A percentile compares a stretch with the other conserved stretches of the same genome.
phyloP scores from a whole-genome alignment of 192 early-diverging fungal genomes.

The Dissophora globulifera region DNA sequence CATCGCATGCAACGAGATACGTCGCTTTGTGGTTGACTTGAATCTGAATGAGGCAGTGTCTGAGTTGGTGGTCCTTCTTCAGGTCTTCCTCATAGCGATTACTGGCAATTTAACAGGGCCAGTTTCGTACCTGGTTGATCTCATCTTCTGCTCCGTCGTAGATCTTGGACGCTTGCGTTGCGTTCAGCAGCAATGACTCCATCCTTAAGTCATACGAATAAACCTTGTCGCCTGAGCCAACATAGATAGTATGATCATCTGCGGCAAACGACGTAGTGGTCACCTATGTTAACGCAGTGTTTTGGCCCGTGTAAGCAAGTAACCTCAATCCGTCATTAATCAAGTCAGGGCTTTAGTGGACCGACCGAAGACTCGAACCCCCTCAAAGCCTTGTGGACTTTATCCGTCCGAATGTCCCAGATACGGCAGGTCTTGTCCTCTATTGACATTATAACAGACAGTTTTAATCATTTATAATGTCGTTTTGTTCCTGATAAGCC shows the following conservation, averaged over 20 bases:
- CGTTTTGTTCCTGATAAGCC: too few species aligned
- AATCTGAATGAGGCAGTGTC: constrained; percentile 54
- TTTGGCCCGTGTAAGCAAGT: neutral
- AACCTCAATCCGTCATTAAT: too few species aligned
- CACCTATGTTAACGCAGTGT: constrained; percentile 9
- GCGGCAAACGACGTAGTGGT: constrained; percentile 24
- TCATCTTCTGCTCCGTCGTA: constrained; percentile 61
- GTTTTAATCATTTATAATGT: neutral
- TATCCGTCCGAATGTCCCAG: constrained; percentile 45
- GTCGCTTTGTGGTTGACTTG: constrained; percentile 59
- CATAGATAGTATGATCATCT: constrained; percentile 42
- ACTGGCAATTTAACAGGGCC: too few species aligned
- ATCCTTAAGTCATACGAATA: constrained; percentile 57
- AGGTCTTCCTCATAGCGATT: too few species aligned
- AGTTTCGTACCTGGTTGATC: constrained; percentile 64
- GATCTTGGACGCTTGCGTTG: constrained; percentile 26
- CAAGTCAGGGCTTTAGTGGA: too few species aligned
- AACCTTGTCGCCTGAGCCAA: constrained; percentile 38
- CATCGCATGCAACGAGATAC: constrained; percentile 59
- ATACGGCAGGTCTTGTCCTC: constrained; percentile 53
- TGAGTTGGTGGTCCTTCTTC: too few species aligned
- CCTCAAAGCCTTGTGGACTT: constrained; percentile 43
- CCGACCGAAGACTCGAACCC: constrained; percentile 38
- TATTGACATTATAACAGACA: neutral
- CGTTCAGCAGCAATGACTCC: constrained; percentile 44